Evolutionary conservation across 169 alveolate genomes (phyloP).

Genomic region (Babesia microti): DNA sequence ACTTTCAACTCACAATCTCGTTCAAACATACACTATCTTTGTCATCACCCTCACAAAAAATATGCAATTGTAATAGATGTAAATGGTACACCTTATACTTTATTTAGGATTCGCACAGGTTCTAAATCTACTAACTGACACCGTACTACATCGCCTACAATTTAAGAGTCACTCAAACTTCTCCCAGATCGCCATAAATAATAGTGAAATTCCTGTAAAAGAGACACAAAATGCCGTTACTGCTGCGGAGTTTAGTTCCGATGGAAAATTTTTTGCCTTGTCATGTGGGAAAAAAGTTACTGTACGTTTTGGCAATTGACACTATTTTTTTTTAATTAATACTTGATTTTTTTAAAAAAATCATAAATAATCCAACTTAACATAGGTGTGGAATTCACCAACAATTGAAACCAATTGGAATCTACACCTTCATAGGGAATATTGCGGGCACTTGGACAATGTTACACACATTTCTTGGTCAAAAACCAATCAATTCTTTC

Average conservation of each 20-base stretch:
- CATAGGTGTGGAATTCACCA: conserved; percentile 55
- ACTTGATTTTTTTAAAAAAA: too few relatives aligned
- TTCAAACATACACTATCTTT: conserved; percentile 45
- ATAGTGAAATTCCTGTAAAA: conserved; percentile 20
- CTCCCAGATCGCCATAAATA: conserved; percentile 4
- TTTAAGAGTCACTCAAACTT: conserved; percentile 30
- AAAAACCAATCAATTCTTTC: conserved; percentile 43
- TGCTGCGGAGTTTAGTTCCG: conserved; percentile 51
- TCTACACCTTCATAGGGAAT: conserved; percentile 51
- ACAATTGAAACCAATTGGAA: conserved; percentile 42
- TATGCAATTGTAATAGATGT: conserved; percentile 59
- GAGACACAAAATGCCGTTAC: conserved; percentile 40
- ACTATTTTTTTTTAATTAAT: too few relatives aligned
- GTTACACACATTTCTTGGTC: conserved; percentile 65
- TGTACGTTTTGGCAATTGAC: conserved; percentile 7
- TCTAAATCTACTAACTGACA: conserved; percentile 52
- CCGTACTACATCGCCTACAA: conserved; percentile 51
- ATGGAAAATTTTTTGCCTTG: conserved; percentile 44
- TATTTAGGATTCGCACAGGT: conserved; percentile 53
- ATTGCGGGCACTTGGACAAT: conserved; percentile 59
- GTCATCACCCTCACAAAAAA: conserved; percentile 61
- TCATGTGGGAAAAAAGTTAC: conserved; percentile 43
- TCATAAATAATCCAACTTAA: too few relatives aligned
- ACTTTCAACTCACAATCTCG: conserved; percentile 61
- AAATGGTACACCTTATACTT: conserved; percentile 26